These are phyloP conservation scores for Cyclotella atomus DNA, from an alignment of 108 stramenopile genomes.

Conservation along the genomic window DNA sequence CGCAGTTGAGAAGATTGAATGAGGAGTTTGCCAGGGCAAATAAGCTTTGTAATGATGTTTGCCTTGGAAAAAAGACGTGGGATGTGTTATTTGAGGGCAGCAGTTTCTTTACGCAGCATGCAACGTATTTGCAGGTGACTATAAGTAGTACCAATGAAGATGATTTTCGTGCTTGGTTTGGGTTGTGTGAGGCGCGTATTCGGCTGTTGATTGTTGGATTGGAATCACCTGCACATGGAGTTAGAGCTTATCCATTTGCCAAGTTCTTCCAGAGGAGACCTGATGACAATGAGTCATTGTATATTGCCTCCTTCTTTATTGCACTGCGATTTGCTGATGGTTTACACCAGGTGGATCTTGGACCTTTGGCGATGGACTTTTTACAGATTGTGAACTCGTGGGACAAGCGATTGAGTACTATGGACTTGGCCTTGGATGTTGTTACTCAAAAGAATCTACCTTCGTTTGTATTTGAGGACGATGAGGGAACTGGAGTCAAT, in stretches of 20 bases:
- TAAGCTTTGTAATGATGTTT: slow-evolving; percentile 39
- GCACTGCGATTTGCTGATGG: slow-evolving; percentile 66
- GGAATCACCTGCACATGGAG: slow-evolving; percentile 59
- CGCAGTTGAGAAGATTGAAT: slow-evolving; percentile 81
- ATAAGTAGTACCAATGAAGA: slow-evolving; percentile 56
- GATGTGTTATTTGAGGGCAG: slow-evolving; percentile 52
- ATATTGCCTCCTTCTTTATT: slow-evolving; percentile 63
- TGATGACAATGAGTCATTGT: slow-evolving; percentile 20
- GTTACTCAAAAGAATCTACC: slow-evolving; percentile 59
- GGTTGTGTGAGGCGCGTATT: slow-evolving; percentile 77
- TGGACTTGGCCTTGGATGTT: slow-evolving; percentile 74
- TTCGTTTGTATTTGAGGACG: slow-evolving; percentile 41
- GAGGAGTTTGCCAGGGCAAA: slow-evolving; percentile 71
- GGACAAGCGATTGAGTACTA: slow-evolving; percentile 56
- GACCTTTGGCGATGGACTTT: slow-evolving; percentile 57
- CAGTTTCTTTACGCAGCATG: slow-evolving; percentile 56
- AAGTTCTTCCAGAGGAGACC: slow-evolving; percentile 61
- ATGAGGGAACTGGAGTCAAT: not conserved
- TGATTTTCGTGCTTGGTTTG: slow-evolving; percentile 77
- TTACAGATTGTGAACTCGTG: slow-evolving; percentile 73
- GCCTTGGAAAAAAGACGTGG: slow-evolving; percentile 30
- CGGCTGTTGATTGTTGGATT: slow-evolving; percentile 64
- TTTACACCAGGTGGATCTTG: slow-evolving; percentile 59
- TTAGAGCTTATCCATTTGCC: slow-evolving; percentile 67
- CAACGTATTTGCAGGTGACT: slow-evolving; percentile 61